Evolutionary conservation across 371 early-diverging fungal genomes (phyloP).

Genomic region (Circinella minor): DNA sequence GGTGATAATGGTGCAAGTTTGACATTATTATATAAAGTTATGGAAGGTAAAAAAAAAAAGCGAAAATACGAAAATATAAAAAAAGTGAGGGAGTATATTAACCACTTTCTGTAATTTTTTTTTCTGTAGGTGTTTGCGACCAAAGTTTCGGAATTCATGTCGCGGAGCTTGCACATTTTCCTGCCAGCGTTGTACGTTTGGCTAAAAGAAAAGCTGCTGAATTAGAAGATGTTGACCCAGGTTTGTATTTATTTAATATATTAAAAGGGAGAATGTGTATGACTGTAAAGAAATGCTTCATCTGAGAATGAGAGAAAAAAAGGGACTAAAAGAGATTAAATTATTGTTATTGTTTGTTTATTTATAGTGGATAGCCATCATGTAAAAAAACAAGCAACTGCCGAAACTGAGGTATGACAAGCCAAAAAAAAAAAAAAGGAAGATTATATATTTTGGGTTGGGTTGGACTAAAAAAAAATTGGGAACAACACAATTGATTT

Average conservation of each 20-base stretch:
- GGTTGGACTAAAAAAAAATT: too few species aligned
- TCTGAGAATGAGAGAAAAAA: not conserved
- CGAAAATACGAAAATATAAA: not conserved
- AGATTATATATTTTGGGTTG: too few species aligned
- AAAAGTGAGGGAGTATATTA: not conserved
- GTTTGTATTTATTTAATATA: not conserved
- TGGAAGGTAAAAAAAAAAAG: conserved; percentile 52
- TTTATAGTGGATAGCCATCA: conserved; percentile 1
- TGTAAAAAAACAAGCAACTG: conserved; percentile 5
- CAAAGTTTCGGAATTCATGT: conserved; percentile 99
- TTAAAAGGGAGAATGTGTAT: not conserved
- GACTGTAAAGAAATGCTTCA: too few species aligned
- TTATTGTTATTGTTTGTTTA: not conserved
- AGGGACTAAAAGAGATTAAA: not conserved
- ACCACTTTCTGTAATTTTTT: not conserved
- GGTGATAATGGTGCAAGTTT: conserved; percentile 48
- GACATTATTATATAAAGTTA: conserved; percentile 89
- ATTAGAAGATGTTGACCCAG: conserved; percentile 65
- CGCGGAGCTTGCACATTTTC: conserved; percentile 95
- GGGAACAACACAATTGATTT: too few species aligned
- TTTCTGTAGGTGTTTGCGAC: conserved; percentile 81
- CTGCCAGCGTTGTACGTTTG: conserved; percentile 78
- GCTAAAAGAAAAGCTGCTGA: conserved; percentile 90
- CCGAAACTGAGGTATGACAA: conserved; percentile 9
- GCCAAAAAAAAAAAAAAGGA: too few species aligned